Conservation (phyloP, 1,284 basidiomycete genomes). For the Trichosporon ovoides region DNA sequence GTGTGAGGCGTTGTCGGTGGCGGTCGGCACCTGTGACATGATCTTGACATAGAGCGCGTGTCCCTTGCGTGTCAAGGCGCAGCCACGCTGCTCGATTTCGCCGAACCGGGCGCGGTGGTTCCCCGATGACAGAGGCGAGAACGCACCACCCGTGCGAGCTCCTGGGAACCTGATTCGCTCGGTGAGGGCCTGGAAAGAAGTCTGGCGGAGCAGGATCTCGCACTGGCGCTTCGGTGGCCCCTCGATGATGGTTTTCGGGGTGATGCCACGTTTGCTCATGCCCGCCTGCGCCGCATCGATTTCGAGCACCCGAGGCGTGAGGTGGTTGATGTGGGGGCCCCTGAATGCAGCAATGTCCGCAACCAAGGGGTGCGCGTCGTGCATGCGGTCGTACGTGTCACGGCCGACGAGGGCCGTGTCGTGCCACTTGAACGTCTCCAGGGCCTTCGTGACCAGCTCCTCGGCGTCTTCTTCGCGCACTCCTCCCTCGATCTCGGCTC, state of each 20-base stretch:
- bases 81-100: constrained; percentile 50
- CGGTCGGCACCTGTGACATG: constrained; percentile 24
- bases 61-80: constrained; percentile 47
- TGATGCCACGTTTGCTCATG: constrained; percentile 47
- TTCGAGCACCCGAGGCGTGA: constrained; percentile 50
- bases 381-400: constrained; percentile 40
- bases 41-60: constrained; percentile 38
- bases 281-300: constrained; percentile 48
- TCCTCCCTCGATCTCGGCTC: constrained; percentile 40
- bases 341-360: constrained; percentile 50
- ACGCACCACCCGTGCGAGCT: constrained; percentile 1
- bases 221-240: constrained; percentile 45
- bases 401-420: constrained; percentile 39
- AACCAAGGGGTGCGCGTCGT: constrained; percentile 42
- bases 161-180: constrained; percentile 46
- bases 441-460: constrained; percentile 41
- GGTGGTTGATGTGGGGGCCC: constrained; percentile 51
- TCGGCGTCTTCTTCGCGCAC: constrained; percentile 24
- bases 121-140: constrained; percentile 14
- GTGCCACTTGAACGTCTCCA: constrained; percentile 51
- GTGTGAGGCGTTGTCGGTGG: constrained; percentile 39
- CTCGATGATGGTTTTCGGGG: constrained; percentile 49
- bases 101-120: constrained; percentile 51
- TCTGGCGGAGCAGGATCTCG: constrained; percentile 49
- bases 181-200: constrained; percentile 48